A percentile compares a stretch with the other conserved stretches of the same genome.
Conservation (phyloP, 305 asterid species). For the Lippia alba region DNA sequence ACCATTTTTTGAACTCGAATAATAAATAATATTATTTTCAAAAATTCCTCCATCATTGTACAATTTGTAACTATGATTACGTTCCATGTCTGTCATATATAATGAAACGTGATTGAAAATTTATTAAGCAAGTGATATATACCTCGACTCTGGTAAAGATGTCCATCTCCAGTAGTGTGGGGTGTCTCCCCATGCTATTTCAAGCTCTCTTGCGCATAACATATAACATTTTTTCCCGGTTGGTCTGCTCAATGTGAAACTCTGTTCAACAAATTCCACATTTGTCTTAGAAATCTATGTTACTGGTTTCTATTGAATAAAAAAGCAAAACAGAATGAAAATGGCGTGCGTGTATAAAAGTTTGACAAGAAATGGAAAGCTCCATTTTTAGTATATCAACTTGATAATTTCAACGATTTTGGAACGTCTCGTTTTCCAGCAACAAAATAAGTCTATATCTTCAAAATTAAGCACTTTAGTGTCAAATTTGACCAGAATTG, state of each 20-base stretch:
- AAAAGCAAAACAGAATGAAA: background rate
- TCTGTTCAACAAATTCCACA: slow-evolving; percentile 33
- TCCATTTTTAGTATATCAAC: too few species aligned
- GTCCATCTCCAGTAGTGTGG: slow-evolving; percentile 41
- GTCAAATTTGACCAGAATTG: too few species aligned
- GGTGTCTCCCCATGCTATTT: slow-evolving; percentile 33
- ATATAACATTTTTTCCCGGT: slow-evolving; percentile 46
- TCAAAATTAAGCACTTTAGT: too few species aligned
- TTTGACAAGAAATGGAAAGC: too few species aligned
- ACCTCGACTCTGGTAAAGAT: slow-evolving; percentile 47
- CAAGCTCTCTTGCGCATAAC: slow-evolving; percentile 46
- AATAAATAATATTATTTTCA: too few species aligned
- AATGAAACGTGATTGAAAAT: background rate
- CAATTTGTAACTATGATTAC: background rate
- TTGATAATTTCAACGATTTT: too few species aligned
- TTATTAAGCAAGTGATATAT: background rate
- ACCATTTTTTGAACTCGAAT: too few species aligned
- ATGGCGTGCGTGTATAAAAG: too few species aligned
- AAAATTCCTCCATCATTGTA: background rate
- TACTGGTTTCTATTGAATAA: background rate
- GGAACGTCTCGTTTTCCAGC: too few species aligned
- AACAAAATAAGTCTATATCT: too few species aligned
- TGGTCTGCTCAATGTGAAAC: slow-evolving; percentile 36
- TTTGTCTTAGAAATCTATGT: background rate
- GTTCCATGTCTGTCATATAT: background rate